Evolutionary conservation across 345 rosid species (phyloP), one percentile per base, ranked within the genome.

Genomic region (Eucalyptus sp.): DNA sequence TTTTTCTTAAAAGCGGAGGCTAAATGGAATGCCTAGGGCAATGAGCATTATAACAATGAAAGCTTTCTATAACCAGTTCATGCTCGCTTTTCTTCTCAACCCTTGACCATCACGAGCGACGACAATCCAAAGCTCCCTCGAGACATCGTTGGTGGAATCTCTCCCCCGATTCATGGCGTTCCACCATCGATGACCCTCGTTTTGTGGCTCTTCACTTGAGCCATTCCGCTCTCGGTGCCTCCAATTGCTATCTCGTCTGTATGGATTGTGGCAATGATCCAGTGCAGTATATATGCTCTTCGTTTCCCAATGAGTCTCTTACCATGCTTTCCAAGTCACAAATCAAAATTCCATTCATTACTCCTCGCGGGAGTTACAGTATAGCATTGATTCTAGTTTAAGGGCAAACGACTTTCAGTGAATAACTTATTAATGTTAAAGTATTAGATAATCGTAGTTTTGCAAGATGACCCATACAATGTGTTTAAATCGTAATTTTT

Each of bases 331-430:
- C 44, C 44, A 3, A 8, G 44, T 68, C 25, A 2, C 44, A 17
- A 17, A 17, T 33, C 7, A 4, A 33, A 68, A 8, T 16, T 31
- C 80, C 80, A 20, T 68, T 68, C 7, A 20, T 33, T 33, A 9
- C 66, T 60, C 24, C 7, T 33, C 6, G 7, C 44, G 0, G 0
- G 24, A 31, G 7, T 8, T 17, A 68, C 13, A 1, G 24, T 52
- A 4, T 68, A 3, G 6, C 18, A 22, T 68, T 17, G 44, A 17
- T 33, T 33, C 25, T 18, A 31, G 2, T 8, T 14, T 9, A 18
- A 15, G 58, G 20, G 58, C 33, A 29, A 29, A 66, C 3, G 41
- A 52, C 58, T 52, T 52, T 18, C 10, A 18, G 2, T 0, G 25
- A 18, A 52, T 52, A 18, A 52, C 58, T 18, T 52, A 52, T 52